Evolutionary conservation across 2,329 filamentous ascomycete genomes (phyloP), one percentile per base, ranked within the genome.

Genomic region (Hypoxylon sp.): DNA sequence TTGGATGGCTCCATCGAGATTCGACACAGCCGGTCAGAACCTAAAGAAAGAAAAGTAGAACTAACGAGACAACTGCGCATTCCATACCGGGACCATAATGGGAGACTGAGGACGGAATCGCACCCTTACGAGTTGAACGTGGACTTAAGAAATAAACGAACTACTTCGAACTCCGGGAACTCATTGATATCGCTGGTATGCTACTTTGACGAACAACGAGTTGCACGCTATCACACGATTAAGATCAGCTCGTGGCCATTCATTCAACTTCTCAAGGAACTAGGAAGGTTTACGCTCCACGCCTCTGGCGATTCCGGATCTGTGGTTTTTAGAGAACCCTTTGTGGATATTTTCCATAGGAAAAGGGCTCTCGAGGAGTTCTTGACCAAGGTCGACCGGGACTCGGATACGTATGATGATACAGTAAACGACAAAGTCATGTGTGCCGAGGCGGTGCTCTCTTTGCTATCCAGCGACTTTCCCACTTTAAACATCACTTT

Each of bases 211-310:
- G 42, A 46, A 21, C 42, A 46, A n/a, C 42, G 42, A 21, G 19
- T 46, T 21, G 42, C 19, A n/a, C 42, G 42, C 42, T 46, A 46
- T 46, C 42, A 46, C 42, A 46, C 42, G 5, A 15, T 46, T n/a
- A 17, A 46, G 42, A 46, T 46, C n/a, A 21, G 42, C 15, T 46
- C 42, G 2, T 46, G 42, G 42, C 6, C 42, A 2, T 46, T 46
- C 6, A 46, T 46, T 4, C 19, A 46, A 7, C 42, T 46, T n/a
- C 19, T 46, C 4, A 46, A 21, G 42, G 42, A 46, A 46, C 4
- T 46, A 19, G 42, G 42, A 46, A 46, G 17, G 42, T 46, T 46
- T 46, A 46, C 42, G 6, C 13, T 46, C 6, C 42, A 46, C 42
- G n/a, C 42, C n/a, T 46, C 42, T 46, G 42, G 42, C 13, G 42